Conservation (phyloP, 495 filamentous ascomycete species). For the Penicillium simplicissimum region DNA sequence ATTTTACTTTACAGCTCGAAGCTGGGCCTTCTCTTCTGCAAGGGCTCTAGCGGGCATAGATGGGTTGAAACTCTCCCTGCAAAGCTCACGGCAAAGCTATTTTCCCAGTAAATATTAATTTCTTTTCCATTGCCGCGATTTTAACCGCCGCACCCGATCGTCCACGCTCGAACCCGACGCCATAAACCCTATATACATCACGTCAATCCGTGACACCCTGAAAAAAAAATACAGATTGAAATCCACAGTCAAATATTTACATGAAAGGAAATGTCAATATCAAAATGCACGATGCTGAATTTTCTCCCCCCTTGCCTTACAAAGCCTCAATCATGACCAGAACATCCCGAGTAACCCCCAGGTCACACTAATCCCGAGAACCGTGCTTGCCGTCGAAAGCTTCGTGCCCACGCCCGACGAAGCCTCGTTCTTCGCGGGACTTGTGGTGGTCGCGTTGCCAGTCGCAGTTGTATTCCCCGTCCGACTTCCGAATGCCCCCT, state of each 20-base stretch:
- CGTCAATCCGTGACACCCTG: too few relatives aligned
- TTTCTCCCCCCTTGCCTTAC: neutral
- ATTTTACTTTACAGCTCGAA: too few relatives aligned
- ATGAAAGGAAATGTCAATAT: neutral
- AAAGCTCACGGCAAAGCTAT: too few relatives aligned
- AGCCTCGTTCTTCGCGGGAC: neutral
- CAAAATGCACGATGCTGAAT: neutral
- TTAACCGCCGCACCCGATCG: too few relatives aligned
- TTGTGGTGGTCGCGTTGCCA: neutral
- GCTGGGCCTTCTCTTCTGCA: too few relatives aligned
- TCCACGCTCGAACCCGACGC: too few relatives aligned
- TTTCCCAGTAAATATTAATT: too few relatives aligned
- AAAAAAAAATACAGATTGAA: too few relatives aligned
- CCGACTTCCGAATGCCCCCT: neutral
- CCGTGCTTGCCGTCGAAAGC: neutral
- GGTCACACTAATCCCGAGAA: neutral
- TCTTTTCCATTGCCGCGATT: too few relatives aligned
- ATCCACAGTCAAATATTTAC: neutral
- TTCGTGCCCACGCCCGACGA: neutral
- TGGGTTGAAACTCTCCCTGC: too few relatives aligned
- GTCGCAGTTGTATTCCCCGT: neutral
- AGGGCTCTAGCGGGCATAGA: too few relatives aligned
- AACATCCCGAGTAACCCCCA: neutral
- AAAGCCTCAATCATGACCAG: neutral
- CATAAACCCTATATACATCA: too few relatives aligned